Evolutionary conservation across 495 filamentous ascomycete genomes (phyloP).

Genomic region (Neurospora tetraspora): DNA sequence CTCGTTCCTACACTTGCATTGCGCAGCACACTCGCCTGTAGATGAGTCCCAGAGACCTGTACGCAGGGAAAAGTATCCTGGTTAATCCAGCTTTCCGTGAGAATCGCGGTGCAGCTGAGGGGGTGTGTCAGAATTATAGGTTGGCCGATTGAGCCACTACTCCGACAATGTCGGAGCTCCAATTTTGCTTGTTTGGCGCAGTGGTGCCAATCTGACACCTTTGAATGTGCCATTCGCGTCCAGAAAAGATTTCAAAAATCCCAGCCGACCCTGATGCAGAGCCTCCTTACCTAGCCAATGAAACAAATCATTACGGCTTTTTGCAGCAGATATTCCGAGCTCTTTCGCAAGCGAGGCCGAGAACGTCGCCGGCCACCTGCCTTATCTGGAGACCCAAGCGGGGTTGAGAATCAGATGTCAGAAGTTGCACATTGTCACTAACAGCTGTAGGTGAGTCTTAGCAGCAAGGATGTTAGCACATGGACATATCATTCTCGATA

Average conservation of each 20-base stretch:
- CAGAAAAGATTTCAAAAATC: background rate
- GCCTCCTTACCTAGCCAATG: background rate
- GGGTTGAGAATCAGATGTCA: background rate
- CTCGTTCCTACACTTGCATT: too few species aligned
- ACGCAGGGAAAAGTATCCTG: too few species aligned
- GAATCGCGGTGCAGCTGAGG: too few species aligned
- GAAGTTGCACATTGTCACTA: background rate
- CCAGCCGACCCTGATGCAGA: background rate
- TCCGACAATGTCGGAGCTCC: too few species aligned
- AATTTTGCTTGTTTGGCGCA: too few species aligned
- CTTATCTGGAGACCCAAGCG: background rate
- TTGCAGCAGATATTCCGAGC: background rate
- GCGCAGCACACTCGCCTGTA: too few species aligned
- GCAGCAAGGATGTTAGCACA: background rate
- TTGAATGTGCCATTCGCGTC: background rate
- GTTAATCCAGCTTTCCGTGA: too few species aligned
- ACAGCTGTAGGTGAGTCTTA: background rate
- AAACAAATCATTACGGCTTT: background rate
- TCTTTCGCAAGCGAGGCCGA: background rate
- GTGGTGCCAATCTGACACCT: too few species aligned
- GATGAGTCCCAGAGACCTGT: too few species aligned
- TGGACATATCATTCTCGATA: background rate
- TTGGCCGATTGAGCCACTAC: too few species aligned
- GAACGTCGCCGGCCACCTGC: background rate
- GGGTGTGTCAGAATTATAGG: too few species aligned